phyloP scores from a whole-genome alignment of 495 filamentous ascomycete species.

The Neurospora sp. region DNA sequence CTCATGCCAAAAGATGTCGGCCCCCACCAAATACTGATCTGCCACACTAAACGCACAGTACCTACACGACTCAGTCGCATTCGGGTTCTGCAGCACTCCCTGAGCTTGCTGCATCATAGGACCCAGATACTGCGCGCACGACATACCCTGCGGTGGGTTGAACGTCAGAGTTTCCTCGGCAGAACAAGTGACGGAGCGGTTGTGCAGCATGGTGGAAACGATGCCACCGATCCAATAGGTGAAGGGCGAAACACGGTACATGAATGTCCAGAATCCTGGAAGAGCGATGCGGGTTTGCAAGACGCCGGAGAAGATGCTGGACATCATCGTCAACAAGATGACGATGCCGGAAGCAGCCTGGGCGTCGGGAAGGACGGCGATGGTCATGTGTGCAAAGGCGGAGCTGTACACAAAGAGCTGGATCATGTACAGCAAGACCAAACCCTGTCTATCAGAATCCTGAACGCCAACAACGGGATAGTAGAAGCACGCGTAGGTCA shows the following conservation, averaged over 20 bases:
- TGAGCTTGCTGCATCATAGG: slow-evolving; percentile 13
- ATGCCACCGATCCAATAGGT: slow-evolving; percentile 52
- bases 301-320: slow-evolving; percentile 41
- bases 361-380: slow-evolving; percentile 52
- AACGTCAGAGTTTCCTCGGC: slow-evolving; percentile 42
- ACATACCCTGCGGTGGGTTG: slow-evolving; percentile 31
- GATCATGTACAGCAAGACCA: slow-evolving; percentile 49
- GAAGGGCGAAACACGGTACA: slow-evolving; percentile 59
- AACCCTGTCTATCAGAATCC: slow-evolving; percentile 41
- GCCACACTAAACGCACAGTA: slow-evolving; percentile 38
- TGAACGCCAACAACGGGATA: slow-evolving; percentile 47
- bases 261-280: slow-evolving; percentile 64
- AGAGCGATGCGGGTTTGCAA: slow-evolving; percentile 38
- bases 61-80: slow-evolving; percentile 29
- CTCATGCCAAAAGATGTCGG: slow-evolving; percentile 37
- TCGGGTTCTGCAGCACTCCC: slow-evolving; percentile 37
- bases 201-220: slow-evolving; percentile 43
- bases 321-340: slow-evolving; percentile 52
- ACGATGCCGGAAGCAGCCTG: slow-evolving; percentile 54
- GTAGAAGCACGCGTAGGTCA: slow-evolving; percentile 55
- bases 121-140: slow-evolving; percentile 18
- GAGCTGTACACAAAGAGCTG: slow-evolving; percentile 49
- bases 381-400: slow-evolving; percentile 57
- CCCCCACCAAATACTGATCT: slow-evolving; percentile 36
- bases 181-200: slow-evolving; percentile 41